Evolutionary conservation across 1,284 basidiomycete species (phyloP).

Genomic region (Leccinum variabile): DNA sequence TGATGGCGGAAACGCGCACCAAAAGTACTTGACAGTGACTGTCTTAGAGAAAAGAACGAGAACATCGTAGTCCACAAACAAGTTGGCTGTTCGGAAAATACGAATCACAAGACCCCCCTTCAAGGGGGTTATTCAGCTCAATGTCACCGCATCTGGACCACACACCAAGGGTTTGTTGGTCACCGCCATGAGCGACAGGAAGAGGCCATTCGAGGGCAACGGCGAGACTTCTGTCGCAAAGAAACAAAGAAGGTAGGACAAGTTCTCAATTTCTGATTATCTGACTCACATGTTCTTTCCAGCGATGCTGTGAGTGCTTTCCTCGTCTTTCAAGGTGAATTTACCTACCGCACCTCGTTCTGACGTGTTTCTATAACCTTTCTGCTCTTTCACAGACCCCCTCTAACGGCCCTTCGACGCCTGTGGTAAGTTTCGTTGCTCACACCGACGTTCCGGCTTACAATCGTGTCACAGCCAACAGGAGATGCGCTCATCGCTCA

Average conservation of each 20-base stretch:
- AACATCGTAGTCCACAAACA: constrained; percentile 18
- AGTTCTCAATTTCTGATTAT: constrained; percentile 5
- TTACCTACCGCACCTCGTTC: constrained; percentile 45
- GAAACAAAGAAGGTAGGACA: constrained; percentile 66
- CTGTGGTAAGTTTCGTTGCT: constrained; percentile 39
- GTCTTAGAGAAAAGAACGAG: constrained; percentile 17
- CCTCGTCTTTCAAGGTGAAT: constrained; percentile 67
- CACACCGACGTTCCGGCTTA: constrained; percentile 10
- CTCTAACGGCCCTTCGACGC: constrained; percentile 45
- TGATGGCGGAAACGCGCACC: constrained; percentile 43
- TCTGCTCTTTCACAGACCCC: constrained; percentile 53
- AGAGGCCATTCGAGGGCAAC: constrained; percentile 50
- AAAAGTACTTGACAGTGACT: constrained; percentile 24
- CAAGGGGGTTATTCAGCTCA: background rate
- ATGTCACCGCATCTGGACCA: background rate
- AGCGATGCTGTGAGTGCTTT: constrained; percentile 67
- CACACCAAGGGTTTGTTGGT: constrained; percentile 6
- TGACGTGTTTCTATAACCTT: constrained; percentile 71
- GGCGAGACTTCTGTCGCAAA: constrained; percentile 54
- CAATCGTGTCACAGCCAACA: constrained; percentile 38
- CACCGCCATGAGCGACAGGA: constrained; percentile 48
- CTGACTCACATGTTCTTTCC: constrained; percentile 26
- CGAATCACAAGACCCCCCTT: background rate
- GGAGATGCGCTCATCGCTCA: constrained; percentile 68
- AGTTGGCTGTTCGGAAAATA: background rate